These are phyloP conservation scores for Anthracocystis setariae DNA, from an alignment of 1,284 basidiomycete genomes.

Conservation along the genomic window DNA sequence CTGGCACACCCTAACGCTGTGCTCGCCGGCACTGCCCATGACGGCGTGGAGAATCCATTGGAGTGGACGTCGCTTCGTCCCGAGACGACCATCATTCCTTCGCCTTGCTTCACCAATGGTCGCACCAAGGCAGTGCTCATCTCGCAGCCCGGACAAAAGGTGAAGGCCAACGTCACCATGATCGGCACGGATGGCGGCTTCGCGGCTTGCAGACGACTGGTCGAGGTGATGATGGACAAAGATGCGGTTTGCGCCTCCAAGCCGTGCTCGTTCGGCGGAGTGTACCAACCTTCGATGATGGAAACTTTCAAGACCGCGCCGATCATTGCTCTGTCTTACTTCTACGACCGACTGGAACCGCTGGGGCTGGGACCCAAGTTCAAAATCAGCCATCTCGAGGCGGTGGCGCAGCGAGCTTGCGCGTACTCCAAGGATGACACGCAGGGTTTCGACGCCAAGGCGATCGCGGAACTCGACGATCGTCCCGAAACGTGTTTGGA, in stretches of 20 bases:
- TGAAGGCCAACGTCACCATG: slow-evolving; percentile 55
- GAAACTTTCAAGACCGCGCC: slow-evolving; percentile 78
- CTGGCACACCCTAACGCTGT: slow-evolving; percentile 68
- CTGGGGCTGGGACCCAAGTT: slow-evolving; percentile 73
- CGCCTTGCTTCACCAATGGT: slow-evolving; percentile 83
- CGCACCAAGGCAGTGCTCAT: slow-evolving; percentile 77
- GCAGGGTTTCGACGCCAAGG: slow-evolving; percentile 65
- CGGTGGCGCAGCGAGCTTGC: slow-evolving; percentile 60
- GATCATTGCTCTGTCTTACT: slow-evolving; percentile 77
- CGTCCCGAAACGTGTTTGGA: slow-evolving; percentile 95
- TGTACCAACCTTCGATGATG: slow-evolving; percentile 94
- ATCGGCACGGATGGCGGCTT: slow-evolving; percentile 75
- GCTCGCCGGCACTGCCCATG: slow-evolving; percentile 38
- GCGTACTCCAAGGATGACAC: slow-evolving; percentile 25
- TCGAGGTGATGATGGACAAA: slow-evolving; percentile 94
- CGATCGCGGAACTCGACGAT: slow-evolving; percentile 80
- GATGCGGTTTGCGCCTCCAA: slow-evolving; percentile 82
- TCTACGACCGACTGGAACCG: slow-evolving; percentile 91
- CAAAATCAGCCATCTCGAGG: slow-evolving; percentile 51
- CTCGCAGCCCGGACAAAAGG: slow-evolving; percentile 72
- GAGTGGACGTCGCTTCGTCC: slow-evolving; percentile 65
- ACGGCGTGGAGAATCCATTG: slow-evolving; percentile 23
- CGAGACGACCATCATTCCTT: slow-evolving; percentile 70
- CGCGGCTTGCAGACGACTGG: slow-evolving; percentile 82
- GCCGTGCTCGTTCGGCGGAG: slow-evolving; percentile 96